A percentile compares a stretch with the other conserved stretches of the same genome.
These are phyloP conservation scores for Forsythia viridissima DNA, from an alignment of 257 asterid species.

Conservation along the genomic window DNA sequence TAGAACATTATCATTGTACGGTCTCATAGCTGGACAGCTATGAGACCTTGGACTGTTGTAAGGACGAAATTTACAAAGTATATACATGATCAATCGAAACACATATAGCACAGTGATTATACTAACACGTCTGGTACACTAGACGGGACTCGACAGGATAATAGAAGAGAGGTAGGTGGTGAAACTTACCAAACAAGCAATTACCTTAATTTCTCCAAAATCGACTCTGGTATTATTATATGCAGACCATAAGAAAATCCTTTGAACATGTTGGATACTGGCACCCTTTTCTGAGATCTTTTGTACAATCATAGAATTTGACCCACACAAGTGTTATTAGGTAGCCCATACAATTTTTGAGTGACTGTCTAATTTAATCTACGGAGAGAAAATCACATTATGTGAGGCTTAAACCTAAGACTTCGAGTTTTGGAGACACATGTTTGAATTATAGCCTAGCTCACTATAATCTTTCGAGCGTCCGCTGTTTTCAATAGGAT, in stretches of 20 bases:
- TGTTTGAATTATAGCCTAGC: neutral
- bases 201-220: no score
- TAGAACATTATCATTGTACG: slow-evolving; percentile 32
- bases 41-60: slow-evolving; percentile 20
- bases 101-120: no score
- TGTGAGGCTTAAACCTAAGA: neutral
- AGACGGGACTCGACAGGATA: neutral
- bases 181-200: neutral
- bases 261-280: slow-evolving; percentile 17
- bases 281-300: slow-evolving; percentile 19
- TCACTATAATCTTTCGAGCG: no score
- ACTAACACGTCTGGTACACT: neutral
- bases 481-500: neutral
- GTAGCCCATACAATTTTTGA: slow-evolving; percentile 1
- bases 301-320: slow-evolving; percentile 9
- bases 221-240: no score
- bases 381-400: neutral
- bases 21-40: slow-evolving; percentile 21
- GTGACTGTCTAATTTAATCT: neutral
- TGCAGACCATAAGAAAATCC: neutral
- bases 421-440: no score
- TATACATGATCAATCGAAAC: neutral
- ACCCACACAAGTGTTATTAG: slow-evolving; percentile 20
- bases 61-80: slow-evolving; percentile 2
- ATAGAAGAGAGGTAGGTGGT: neutral